phyloP scores from a whole-genome alignment of 805 yeast species.

The Kluyveromyces wickerhamii region DNA sequence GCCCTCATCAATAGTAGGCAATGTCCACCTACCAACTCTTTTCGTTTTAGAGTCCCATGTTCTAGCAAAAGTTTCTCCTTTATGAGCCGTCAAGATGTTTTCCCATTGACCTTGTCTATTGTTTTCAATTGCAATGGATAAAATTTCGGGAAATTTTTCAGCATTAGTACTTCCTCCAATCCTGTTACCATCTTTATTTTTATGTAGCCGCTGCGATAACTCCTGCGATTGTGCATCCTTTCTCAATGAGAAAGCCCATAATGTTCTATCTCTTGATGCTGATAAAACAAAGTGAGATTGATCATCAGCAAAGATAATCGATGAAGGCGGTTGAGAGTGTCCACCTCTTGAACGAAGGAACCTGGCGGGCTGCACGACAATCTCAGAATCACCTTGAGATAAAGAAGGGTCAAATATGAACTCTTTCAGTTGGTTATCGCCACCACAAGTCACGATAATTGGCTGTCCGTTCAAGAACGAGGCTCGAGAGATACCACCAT shows the following conservation, averaged over 20 bases:
- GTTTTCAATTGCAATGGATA: constrained; percentile 60
- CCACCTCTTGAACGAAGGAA: constrained; percentile 92
- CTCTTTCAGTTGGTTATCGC: constrained; percentile 83
- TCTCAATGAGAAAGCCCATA: constrained; percentile 89
- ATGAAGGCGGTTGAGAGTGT: constrained; percentile 84
- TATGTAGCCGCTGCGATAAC: constrained; percentile 65
- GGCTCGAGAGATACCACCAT: constrained; percentile 72
- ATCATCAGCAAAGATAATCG: constrained; percentile 67
- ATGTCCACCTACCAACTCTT: constrained; percentile 66
- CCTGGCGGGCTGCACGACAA: constrained; percentile 83
- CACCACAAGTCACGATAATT: constrained; percentile 79
- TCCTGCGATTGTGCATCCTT: constrained; percentile 96
- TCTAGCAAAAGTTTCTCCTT: constrained; percentile 73
- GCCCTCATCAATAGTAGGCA: constrained; percentile 73
- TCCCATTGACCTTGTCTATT: constrained; percentile 90
- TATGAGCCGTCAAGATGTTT: constrained; percentile 81
- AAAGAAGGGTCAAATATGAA: constrained; percentile 89
- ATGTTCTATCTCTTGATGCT: constrained; percentile 75
- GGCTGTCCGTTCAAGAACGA: constrained; percentile 87
- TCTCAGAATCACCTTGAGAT: constrained; percentile 39
- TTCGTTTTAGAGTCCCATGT: constrained; percentile 82
- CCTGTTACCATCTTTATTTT: constrained; percentile 38
- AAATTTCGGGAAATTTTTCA: constrained; percentile 72
- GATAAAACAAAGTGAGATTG: constrained; percentile 79
- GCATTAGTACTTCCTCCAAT: constrained; percentile 52